These are phyloP conservation scores for Rhizoctonia solani DNA, from an alignment of 1,284 basidiomycete genomes.

Conservation along the genomic window DNA sequence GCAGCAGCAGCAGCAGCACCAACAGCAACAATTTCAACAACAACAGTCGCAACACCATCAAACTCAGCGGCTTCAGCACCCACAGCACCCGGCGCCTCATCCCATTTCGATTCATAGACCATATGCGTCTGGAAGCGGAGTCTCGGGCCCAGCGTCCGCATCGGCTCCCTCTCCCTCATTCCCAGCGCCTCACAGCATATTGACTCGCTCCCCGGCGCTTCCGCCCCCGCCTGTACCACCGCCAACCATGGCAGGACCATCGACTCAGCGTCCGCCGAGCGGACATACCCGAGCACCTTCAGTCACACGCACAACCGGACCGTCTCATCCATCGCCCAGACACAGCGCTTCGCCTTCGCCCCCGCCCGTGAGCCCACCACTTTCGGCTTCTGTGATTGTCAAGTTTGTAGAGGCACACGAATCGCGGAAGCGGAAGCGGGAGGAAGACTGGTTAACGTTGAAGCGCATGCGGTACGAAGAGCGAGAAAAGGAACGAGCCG, in stretches of 20 bases:
- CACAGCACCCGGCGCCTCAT: conserved; percentile 17
- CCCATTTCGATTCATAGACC: too few relatives aligned
- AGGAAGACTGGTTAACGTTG: conserved; percentile 30
- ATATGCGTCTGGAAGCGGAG: conserved; percentile 19
- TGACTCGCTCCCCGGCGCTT: conserved; percentile 27
- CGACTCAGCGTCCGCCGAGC: conserved; percentile 27
- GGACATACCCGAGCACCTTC: conserved; percentile 22
- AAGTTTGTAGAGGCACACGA: conserved; percentile 28
- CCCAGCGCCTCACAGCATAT: conserved; percentile 12
- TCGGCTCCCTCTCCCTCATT: conserved; percentile 32
- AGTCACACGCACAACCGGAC: conserved; percentile 12
- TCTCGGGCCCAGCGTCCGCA: conserved; percentile 31
- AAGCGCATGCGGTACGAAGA: conserved; percentile 37
- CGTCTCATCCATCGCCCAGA: conserved; percentile 15
- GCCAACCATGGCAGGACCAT: conserved; percentile 8
- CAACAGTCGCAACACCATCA: not conserved
- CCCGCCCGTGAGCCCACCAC: conserved; percentile 34
- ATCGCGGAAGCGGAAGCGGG: conserved; percentile 35
- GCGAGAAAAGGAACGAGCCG: conserved; percentile 37
- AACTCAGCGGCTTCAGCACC: not conserved
- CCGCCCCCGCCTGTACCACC: conserved; percentile 20
- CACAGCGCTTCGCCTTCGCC: conserved; percentile 26
- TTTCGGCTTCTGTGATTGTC: conserved; percentile 17
- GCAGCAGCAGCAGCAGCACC: not conserved
- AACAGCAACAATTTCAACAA: conserved; percentile 1